Evolutionary conservation across 2,329 filamentous ascomycete genomes (phyloP).

Genomic region (Colletotrichum tropicicola): DNA sequence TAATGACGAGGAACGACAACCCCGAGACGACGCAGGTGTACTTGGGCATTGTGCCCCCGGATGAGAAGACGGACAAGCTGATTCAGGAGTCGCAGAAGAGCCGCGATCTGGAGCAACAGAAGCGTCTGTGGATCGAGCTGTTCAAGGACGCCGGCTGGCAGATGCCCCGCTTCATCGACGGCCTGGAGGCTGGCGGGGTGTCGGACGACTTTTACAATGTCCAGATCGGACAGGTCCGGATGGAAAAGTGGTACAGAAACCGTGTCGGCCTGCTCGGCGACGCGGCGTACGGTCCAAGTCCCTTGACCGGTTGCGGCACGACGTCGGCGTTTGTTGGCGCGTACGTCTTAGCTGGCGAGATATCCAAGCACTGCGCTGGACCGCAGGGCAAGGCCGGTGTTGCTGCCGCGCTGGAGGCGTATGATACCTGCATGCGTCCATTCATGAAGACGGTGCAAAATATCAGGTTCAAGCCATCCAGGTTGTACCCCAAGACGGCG

Average conservation of each 20-base stretch:
- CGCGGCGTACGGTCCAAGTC: slow-evolving; percentile 58
- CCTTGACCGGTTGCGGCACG: slow-evolving; percentile 60
- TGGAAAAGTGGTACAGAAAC: slow-evolving; percentile 52
- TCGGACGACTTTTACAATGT: slow-evolving; percentile 56
- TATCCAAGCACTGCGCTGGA: slow-evolving; percentile 39
- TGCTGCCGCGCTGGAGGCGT: slow-evolving; percentile 46
- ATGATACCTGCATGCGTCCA: slow-evolving; percentile 54
- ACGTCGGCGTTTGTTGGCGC: slow-evolving; percentile 57
- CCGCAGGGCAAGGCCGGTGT: slow-evolving; percentile 32
- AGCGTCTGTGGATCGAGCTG: slow-evolving; percentile 44
- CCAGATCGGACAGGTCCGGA: slow-evolving; percentile 53
- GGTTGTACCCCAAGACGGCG: slow-evolving; percentile 17
- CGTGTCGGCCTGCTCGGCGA: slow-evolving; percentile 63
- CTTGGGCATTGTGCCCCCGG: background rate
- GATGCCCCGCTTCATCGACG: slow-evolving; percentile 47
- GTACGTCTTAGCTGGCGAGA: slow-evolving; percentile 66
- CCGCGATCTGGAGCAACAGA: slow-evolving; percentile 30
- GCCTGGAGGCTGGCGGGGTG: slow-evolving; percentile 41
- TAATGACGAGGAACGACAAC: slow-evolving; percentile 21
- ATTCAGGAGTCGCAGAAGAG: background rate
- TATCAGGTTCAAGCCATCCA: background rate
- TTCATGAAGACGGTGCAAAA: slow-evolving; percentile 53
- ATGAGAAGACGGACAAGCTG: slow-evolving; percentile 6
- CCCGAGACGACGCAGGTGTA: slow-evolving; percentile 28
- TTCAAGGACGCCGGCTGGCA: slow-evolving; percentile 50